These are phyloP conservation scores for Fagus crenata DNA, from an alignment of 306 rosid genomes.

Conservation along the genomic window DNA sequence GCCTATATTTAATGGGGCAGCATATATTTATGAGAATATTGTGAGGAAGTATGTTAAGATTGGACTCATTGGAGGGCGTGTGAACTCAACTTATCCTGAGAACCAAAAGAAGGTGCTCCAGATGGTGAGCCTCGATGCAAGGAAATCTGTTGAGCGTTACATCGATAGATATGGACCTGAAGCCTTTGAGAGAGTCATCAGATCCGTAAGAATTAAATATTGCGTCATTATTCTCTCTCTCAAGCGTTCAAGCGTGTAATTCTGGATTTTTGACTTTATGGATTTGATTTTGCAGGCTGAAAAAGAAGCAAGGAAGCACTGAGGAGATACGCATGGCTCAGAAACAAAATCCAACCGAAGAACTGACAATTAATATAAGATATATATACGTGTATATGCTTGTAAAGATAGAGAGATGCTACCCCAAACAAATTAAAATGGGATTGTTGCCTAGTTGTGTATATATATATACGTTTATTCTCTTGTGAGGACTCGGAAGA, in stretches of 20 bases:
- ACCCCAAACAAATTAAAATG: too few species aligned
- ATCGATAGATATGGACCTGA: conserved; percentile 64
- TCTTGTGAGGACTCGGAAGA: too few species aligned
- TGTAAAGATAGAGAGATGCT: neutral
- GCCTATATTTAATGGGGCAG: conserved; percentile 90
- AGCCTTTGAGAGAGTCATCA: conserved; percentile 71
- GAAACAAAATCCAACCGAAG: neutral
- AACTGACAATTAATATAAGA: too few species aligned
- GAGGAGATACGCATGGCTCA: conserved; percentile 4
- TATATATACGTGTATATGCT: conserved; percentile 3
- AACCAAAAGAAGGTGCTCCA: conserved; percentile 65
- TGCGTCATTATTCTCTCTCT: neutral
- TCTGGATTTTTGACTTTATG: neutral
- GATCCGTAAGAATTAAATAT: conserved; percentile 43
- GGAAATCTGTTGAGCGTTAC: conserved; percentile 70
- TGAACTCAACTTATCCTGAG: conserved; percentile 45
- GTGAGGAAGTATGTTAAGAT: conserved; percentile 72
- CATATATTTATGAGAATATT: conserved; percentile 68
- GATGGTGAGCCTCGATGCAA: conserved; percentile 81
- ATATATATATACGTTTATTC: too few species aligned
- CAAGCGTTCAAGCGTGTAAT: neutral
- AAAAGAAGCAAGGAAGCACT: conserved; percentile 74
- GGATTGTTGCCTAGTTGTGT: too few species aligned
- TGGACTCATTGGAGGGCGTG: conserved; percentile 22
- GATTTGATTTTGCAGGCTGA: conserved; percentile 61